Base-by-base conservation (phyloP, 2,329 filamentous ascomycete species). In the Chaetomium strumarium region DNA sequence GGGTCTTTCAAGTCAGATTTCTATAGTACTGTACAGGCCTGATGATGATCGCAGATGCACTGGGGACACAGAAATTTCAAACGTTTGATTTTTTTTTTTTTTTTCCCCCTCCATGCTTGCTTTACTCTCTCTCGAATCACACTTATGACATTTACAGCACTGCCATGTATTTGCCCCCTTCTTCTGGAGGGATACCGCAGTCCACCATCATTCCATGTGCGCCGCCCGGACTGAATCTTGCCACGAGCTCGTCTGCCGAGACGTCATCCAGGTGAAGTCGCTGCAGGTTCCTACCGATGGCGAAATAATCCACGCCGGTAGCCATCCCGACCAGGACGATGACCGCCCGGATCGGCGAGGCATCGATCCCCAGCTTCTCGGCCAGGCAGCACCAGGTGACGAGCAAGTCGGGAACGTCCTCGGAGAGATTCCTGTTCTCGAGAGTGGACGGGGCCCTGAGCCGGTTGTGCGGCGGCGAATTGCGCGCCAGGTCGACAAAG, bases 391-490 rank as follows among this genome's bases (percentile, higher is more conserved):
- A 34, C 46, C 46, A 49, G 9, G 13, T 20, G 7, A 49, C 46
- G 11, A 49, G 19, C 46, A 49, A 9, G n/a, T 49, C 46, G 2
- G 46, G 46, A 29, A 49, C 46, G n/a, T 49, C 46, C 38, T 49
- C 46, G 3, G 46, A 34, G n/a, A 49, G n/a, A 19, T 49, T 49
- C 8, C 46, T 16, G 30, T 41, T 49, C 1, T 41, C 37, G 24
- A 49, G 24, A 2, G 3, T 16, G 11, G 37, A 12, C 10, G 46
- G 46, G 5, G 46, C 46, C 38, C 12, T 33, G 11, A 49, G 38
- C 38, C 19, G 19, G 38, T 49, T 49, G 30, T 49, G 46, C 5
- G 46, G 46, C 11, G 46, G 37, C 12, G 46, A 49, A 16, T 36
- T 34, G 16, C 11, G n/a, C 8, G 37, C 46, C 8, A 49, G 30